These are phyloP conservation scores for Alliaria petiolata DNA, from an alignment of 345 rosid genomes.

Conservation along the genomic window DNA sequence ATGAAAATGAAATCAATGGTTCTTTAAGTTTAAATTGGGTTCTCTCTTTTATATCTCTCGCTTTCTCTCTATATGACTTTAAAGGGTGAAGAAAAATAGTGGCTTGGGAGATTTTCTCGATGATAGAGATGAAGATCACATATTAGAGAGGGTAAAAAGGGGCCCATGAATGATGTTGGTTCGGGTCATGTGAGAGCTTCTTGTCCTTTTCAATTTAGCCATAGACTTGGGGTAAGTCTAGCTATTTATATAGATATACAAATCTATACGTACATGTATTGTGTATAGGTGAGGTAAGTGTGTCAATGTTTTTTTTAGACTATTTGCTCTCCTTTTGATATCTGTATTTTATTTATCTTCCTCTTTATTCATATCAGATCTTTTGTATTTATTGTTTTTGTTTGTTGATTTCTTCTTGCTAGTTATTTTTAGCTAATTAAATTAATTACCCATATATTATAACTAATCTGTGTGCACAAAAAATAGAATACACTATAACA, in stretches of 20 bases:
- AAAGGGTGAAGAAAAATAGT: conserved; percentile 27
- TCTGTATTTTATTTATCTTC: conserved; percentile 5
- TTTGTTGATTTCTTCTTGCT: conserved; percentile 7
- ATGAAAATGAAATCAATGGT: conserved; percentile 26
- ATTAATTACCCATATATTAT: neutral
- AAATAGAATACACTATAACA: neutral
- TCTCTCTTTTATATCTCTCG: neutral
- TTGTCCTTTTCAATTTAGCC: conserved; percentile 61
- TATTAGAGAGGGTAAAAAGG: conserved; percentile 36
- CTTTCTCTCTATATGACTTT: conserved; percentile 20
- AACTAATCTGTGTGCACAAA: neutral
- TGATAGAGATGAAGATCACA: conserved; percentile 35
- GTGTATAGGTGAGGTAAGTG: conserved; percentile 15
- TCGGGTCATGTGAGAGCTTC: conserved; percentile 73
- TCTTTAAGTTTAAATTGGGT: neutral
- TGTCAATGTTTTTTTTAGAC: conserved; percentile 2
- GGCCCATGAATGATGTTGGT: conserved; percentile 79
- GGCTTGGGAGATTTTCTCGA: conserved; percentile 21
- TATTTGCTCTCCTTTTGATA: conserved; percentile 12
- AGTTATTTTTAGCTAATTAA: conserved; percentile 12
- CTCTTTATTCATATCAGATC: conserved; percentile 24
- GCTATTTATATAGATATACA: conserved; percentile 23
- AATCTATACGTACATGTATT: conserved; percentile 7
- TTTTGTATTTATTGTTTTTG: conserved; percentile 16
- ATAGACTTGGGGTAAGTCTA: conserved; percentile 37